Percentiles rank a stretch among this genome's conserved stretches.
These are phyloP conservation scores for Phylloporus sp. DNA, from an alignment of 768 basidiomycete species.

Conservation along the genomic window DNA sequence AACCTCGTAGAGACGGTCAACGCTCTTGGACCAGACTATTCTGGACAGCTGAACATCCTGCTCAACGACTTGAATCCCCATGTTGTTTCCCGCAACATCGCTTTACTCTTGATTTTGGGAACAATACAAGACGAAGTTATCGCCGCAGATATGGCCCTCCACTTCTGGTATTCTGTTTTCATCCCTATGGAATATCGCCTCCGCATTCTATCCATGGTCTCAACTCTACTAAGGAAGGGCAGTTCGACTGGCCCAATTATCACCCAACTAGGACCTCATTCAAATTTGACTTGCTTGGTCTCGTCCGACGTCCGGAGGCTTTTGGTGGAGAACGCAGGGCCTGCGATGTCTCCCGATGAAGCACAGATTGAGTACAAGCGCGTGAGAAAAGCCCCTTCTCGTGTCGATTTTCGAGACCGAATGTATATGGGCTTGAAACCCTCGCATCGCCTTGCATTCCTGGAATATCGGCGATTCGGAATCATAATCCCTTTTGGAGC, in stretches of 20 bases:
- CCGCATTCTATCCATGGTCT: conserved; percentile 16
- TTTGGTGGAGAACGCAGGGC: conserved; percentile 13
- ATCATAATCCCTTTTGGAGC: conserved; percentile 48
- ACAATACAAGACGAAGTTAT: conserved; percentile 26
- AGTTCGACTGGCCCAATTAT: not conserved
- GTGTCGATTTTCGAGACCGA: conserved; percentile 40
- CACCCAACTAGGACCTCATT: conserved; percentile 9
- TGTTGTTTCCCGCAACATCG: conserved; percentile 37
- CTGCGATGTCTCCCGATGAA: conserved; percentile 15
- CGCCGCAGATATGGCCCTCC: conserved; percentile 42
- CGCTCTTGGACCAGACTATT: conserved; percentile 36
- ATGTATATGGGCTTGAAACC: conserved; percentile 38
- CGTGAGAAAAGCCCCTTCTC: conserved; percentile 33
- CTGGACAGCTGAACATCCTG: conserved; percentile 36
- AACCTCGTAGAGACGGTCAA: conserved; percentile 42
- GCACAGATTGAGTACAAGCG: conserved; percentile 32
- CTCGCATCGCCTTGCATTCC: conserved; percentile 41
- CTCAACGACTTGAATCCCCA: conserved; percentile 37
- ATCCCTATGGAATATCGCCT: conserved; percentile 33
- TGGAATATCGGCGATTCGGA: conserved; percentile 37
- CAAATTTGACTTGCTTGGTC: conserved; percentile 16
- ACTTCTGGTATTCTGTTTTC: conserved; percentile 46
- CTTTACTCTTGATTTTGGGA: conserved; percentile 40
- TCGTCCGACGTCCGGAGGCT: conserved; percentile 5
- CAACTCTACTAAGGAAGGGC: conserved; percentile 12